Conservation (phyloP, 768 basidiomycete genomes). For the Tephrocybe sp. region DNA sequence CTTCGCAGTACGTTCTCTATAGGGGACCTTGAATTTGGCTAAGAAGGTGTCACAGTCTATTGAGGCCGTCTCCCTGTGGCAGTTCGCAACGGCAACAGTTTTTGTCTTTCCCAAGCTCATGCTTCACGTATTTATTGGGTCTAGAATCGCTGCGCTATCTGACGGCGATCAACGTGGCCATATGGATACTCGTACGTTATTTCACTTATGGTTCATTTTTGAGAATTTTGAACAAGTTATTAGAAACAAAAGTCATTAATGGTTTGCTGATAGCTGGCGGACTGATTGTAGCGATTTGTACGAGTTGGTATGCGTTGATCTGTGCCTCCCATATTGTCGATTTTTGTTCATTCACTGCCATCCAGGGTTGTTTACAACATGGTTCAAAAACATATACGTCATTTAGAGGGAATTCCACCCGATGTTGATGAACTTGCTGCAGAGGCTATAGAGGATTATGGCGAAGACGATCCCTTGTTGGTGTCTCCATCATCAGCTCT, state of each 20-base stretch:
- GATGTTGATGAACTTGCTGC: constrained; percentile 55
- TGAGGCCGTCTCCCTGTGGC: constrained; percentile 68
- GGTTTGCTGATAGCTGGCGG: constrained; percentile 57
- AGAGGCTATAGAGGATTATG: constrained; percentile 59
- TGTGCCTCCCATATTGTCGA: background rate
- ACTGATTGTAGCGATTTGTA: constrained; percentile 52
- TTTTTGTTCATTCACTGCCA: constrained; percentile 12
- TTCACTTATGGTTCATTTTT: constrained; percentile 1
- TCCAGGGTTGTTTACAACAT: constrained; percentile 65
- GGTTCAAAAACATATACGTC: constrained; percentile 60
- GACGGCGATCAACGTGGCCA: constrained; percentile 71
- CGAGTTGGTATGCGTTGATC: constrained; percentile 62
- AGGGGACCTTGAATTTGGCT: background rate
- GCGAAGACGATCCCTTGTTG: constrained; percentile 63
- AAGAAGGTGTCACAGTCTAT: constrained; percentile 53
- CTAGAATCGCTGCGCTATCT: constrained; percentile 68
- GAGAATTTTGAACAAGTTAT: background rate
- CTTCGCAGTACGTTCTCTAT: constrained; percentile 58
- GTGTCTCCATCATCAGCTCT: constrained; percentile 20
- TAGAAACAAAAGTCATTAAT: constrained; percentile 70
- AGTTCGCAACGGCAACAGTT: constrained; percentile 74
- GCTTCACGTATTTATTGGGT: constrained; percentile 78
- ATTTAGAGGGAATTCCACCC: constrained; percentile 46
- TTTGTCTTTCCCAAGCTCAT: constrained; percentile 71
- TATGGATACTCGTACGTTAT: constrained; percentile 71